Evolutionary conservation across 345 rosid species (phyloP).

Genomic region (Camelina hispida): DNA sequence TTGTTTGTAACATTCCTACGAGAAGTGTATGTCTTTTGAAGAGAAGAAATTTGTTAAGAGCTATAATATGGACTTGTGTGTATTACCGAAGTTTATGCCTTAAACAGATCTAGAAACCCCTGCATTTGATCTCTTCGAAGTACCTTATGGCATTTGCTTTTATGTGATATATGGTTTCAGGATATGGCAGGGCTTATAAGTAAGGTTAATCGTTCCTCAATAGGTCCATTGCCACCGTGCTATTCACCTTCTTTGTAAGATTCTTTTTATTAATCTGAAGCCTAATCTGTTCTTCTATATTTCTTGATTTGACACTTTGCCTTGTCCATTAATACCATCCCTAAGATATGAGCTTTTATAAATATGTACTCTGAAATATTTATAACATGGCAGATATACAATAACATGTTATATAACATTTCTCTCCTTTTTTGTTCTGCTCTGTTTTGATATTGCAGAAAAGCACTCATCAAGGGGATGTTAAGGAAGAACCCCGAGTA

Average conservation of each 20-base stretch:
- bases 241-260: slow-evolving; percentile 95
- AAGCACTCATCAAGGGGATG: slow-evolving; percentile 91
- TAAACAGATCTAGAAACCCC: neutral
- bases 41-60: slow-evolving; percentile 8
- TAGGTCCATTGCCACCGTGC: slow-evolving; percentile 93
- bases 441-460: slow-evolving; percentile 58
- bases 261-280: slow-evolving; percentile 16
- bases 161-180: slow-evolving; percentile 49
- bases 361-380: neutral
- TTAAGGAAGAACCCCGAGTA: slow-evolving; percentile 96
- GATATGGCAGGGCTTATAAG: slow-evolving; percentile 99
- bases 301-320: slow-evolving; percentile 23
- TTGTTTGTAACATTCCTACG: neutral
- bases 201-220: slow-evolving; percentile 97
- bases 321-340: neutral
- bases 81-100: neutral
- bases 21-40: slow-evolving; percentile 16
- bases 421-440: neutral
- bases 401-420: neutral
- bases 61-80: slow-evolving; percentile 15
- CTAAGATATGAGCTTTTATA: slow-evolving; percentile 15
- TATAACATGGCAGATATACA: neutral
- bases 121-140: neutral
- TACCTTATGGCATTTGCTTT: slow-evolving; percentile 35
- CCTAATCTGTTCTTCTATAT: slow-evolving; percentile 8